Percentiles rank a stretch among this genome's conserved stretches.
phyloP scores from a whole-genome alignment of 78 protist genomes.

The Guillardia theta region DNA sequence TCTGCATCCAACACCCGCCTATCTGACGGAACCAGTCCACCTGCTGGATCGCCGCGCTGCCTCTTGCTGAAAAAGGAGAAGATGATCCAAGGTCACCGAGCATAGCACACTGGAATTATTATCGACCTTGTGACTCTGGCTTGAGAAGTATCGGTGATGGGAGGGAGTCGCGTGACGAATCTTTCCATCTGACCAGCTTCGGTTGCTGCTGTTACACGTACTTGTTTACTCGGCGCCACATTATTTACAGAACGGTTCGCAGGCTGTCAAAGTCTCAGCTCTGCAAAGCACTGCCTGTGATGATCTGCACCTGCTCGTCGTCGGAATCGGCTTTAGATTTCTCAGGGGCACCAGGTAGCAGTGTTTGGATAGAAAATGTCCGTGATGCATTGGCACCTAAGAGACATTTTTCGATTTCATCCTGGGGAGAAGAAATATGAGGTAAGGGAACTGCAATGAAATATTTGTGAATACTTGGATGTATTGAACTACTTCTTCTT shows the following conservation, averaged over 20 bases:
- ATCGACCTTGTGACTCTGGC: too few species aligned
- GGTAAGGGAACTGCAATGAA: background rate
- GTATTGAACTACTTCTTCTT: constrained; percentile 51
- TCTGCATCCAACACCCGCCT: too few species aligned
- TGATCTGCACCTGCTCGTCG: background rate
- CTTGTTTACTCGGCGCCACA: too few species aligned
- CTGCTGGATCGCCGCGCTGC: too few species aligned
- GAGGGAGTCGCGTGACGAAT: too few species aligned
- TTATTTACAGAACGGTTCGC: background rate
- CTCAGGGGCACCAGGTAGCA: background rate
- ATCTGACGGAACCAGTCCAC: too few species aligned
- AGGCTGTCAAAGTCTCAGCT: background rate
- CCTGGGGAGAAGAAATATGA: background rate
- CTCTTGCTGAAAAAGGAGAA: too few species aligned
- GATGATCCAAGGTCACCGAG: too few species aligned
- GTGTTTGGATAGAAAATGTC: constrained; percentile 26
- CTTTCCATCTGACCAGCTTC: too few species aligned
- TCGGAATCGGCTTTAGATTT: background rate
- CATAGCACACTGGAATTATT: too few species aligned
- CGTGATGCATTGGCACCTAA: constrained; percentile 51
- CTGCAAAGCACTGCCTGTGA: background rate
- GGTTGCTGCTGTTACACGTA: too few species aligned
- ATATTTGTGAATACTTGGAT: constrained; percentile 10
- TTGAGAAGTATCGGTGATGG: too few species aligned
- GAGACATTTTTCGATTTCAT: background rate